Evolutionary conservation across 768 basidiomycete species (phyloP).

Genomic region (Phanerochaete carnosa): DNA sequence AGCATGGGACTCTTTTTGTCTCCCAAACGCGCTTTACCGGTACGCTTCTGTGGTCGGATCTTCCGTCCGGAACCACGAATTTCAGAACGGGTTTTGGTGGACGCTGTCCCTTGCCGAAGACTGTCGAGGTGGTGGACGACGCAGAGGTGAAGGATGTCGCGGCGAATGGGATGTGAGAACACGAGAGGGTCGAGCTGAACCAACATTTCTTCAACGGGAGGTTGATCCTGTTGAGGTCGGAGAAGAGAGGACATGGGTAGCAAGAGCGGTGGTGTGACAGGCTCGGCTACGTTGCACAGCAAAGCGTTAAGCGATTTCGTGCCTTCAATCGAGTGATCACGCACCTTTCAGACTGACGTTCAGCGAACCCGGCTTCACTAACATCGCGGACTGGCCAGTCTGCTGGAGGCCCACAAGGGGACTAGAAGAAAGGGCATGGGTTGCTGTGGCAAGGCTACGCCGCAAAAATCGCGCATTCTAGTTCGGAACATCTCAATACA

Average conservation of each 20-base stretch:
- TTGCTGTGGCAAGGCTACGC: not conserved
- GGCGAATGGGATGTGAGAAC: slow-evolving; percentile 85
- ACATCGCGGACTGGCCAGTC: not conserved
- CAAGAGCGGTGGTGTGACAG: slow-evolving; percentile 47
- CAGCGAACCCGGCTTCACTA: not conserved
- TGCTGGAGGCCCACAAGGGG: not conserved
- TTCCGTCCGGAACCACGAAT: slow-evolving; percentile 88
- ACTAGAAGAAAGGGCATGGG: not conserved
- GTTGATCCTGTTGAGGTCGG: slow-evolving; percentile 38
- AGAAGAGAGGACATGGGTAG: slow-evolving; percentile 61
- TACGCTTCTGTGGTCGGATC: slow-evolving; percentile 88
- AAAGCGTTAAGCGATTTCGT: not conserved
- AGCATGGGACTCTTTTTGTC: slow-evolving; percentile 85
- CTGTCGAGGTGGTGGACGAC: slow-evolving; percentile 85
- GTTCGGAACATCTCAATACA: not conserved
- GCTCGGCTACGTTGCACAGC: slow-evolving; percentile 28
- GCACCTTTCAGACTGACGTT: not conserved
- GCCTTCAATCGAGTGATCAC: not conserved
- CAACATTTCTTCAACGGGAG: slow-evolving; percentile 39
- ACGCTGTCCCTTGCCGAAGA: slow-evolving; percentile 88
- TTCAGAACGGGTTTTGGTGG: slow-evolving; percentile 88
- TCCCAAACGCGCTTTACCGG: slow-evolving; percentile 86
- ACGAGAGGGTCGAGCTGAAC: slow-evolving; percentile 76
- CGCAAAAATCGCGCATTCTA: not conserved
- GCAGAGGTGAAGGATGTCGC: slow-evolving; percentile 91